Percentiles rank a stretch among this genome's conserved stretches.
These are phyloP conservation scores for Aspergillus aculeatinus DNA, from an alignment of 2,329 filamentous ascomycete genomes.

Conservation along the genomic window DNA sequence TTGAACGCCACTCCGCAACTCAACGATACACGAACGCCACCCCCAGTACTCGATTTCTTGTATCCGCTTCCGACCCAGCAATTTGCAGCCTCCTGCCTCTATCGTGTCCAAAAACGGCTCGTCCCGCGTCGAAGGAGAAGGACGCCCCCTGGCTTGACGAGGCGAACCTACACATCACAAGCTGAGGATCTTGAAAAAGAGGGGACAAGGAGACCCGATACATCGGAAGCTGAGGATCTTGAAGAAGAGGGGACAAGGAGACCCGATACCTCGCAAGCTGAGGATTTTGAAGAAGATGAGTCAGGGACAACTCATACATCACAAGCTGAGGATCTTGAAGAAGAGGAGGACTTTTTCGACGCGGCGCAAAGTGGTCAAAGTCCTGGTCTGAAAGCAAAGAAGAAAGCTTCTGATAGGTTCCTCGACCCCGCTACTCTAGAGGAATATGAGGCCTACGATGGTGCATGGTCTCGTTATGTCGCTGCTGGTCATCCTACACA, in stretches of 20 bases:
- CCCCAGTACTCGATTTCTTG: constrained; percentile 39
- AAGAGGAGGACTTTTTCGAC: constrained; percentile 9
- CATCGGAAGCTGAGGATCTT: no score
- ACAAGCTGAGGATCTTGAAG: no score
- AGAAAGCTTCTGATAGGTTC: constrained; percentile 20
- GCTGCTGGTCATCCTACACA: constrained; percentile 29
- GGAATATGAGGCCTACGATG: constrained; percentile 30
- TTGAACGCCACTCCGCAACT: constrained; percentile 11
- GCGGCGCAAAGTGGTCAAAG: neutral
- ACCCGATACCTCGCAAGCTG: constrained; percentile 18
- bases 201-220: constrained; percentile 24
- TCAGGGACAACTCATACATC: no score
- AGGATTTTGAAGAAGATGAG: no score
- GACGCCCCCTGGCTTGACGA: constrained; percentile 15
- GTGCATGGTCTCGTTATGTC: constrained; percentile 45
- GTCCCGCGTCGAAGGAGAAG: constrained; percentile 30
- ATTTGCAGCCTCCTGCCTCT: constrained; percentile 22
- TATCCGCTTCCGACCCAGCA: constrained; percentile 37
- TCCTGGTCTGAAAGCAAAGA: constrained; percentile 17
- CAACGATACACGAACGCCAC: constrained; percentile 20
- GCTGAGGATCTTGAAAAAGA: constrained; percentile 13
- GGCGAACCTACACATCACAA: constrained; percentile 30
- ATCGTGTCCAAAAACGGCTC: constrained; percentile 25
- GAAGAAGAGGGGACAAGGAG: constrained; percentile 15
- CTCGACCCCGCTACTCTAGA: constrained; percentile 9